These are phyloP conservation scores for Jackrogersella minutella DNA, from an alignment of 495 filamentous ascomycete species.

Conservation along the genomic window DNA sequence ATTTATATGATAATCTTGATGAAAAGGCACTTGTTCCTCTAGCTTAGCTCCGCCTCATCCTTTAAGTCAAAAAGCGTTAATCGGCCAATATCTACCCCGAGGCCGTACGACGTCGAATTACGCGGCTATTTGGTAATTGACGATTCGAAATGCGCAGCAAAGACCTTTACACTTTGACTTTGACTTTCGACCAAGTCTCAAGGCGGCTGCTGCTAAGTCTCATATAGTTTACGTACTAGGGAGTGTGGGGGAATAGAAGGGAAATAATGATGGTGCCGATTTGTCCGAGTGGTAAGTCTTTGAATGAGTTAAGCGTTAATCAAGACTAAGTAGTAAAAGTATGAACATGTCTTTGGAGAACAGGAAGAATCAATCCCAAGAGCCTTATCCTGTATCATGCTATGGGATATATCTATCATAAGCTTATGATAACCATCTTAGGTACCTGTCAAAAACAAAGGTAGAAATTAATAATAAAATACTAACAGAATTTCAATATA, in stretches of 20 bases:
- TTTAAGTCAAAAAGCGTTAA: not conserved
- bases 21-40: not conserved
- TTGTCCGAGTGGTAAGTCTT: not conserved
- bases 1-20: not conserved
- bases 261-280: not conserved
- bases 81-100: constrained; percentile 1
- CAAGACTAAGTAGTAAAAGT: too few species aligned
- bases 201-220: not conserved
- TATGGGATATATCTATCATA: not conserved
- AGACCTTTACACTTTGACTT: constrained; percentile 6
- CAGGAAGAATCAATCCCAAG: not conserved
- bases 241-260: not conserved
- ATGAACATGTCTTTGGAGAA: not conserved
- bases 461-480: too few species aligned
- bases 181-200: constrained; percentile 1
- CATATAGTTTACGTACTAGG: not conserved
- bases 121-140: constrained; percentile 16
- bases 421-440: not conserved
- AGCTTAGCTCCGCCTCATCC: constrained; percentile 27
- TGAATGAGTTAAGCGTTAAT: not conserved
- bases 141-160: constrained; percentile 13
- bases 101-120: constrained; percentile 15
- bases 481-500: not conserved
- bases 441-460: not conserved
- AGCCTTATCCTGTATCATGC: not conserved